Conservation (phyloP, 495 filamentous ascomycete genomes). For the Penicillium pancosmium region DNA sequence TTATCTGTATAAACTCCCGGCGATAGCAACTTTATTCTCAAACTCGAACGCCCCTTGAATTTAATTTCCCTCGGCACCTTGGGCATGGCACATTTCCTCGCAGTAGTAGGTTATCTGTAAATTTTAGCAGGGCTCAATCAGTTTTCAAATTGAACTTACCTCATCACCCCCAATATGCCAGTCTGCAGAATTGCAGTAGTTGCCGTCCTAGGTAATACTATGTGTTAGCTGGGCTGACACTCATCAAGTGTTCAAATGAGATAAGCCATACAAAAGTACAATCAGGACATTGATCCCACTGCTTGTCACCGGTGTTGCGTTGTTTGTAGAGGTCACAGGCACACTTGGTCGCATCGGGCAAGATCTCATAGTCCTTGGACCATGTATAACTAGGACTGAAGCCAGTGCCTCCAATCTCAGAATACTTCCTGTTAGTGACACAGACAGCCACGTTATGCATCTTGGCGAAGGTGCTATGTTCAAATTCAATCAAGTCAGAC, state of each 20-base stretch:
- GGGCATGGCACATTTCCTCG: neutral
- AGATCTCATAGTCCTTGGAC: slow-evolving; percentile 11
- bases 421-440: slow-evolving; percentile 8
- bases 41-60: neutral
- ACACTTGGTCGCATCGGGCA: slow-evolving; percentile 7
- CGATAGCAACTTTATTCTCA: neutral
- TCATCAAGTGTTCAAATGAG: neutral
- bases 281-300: slow-evolving; percentile 30
- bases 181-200: neutral
- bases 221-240: neutral
- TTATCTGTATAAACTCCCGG: no score
- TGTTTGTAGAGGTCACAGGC: slow-evolving; percentile 26
- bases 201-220: neutral
- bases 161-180: slow-evolving; percentile 2
- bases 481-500: neutral
- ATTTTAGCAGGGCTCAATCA: neutral
- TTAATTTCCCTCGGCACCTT: neutral
- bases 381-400: slow-evolving; percentile 8
- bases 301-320: slow-evolving; percentile 26
- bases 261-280: slow-evolving; percentile 12
- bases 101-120: neutral
- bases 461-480: neutral
- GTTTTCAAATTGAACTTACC: neutral
- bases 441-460: slow-evolving; percentile 13
- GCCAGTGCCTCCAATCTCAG: slow-evolving; percentile 3